Evolutionary conservation across 768 basidiomycete genomes (phyloP).

Genomic region (Xanthoconium stramineum): DNA sequence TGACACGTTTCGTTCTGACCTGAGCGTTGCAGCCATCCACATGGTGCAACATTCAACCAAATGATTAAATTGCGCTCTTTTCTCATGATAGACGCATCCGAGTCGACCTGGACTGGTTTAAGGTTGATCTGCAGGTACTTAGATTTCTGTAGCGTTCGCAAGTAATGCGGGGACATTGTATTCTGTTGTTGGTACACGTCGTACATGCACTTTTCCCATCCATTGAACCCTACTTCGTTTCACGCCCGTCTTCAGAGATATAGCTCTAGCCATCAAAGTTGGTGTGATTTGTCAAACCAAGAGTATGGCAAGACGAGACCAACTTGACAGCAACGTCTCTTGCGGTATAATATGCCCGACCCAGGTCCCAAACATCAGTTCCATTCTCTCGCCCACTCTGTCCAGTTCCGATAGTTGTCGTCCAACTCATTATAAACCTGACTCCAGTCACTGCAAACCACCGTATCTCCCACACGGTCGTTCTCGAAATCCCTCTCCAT

Average conservation of each 20-base stretch:
- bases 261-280: no score
- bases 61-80: neutral
- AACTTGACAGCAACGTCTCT: neutral
- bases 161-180: neutral
- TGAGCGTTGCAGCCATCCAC: conserved; percentile 2
- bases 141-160: no score
- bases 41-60: conserved; percentile 10
- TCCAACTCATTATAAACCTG: conserved; percentile 4
- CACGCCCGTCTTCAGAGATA: no score
- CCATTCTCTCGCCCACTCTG: conserved; percentile 10
- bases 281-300: no score
- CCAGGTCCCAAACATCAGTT: neutral
- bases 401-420: conserved; percentile 5
- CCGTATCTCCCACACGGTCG: conserved; percentile 10
- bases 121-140: neutral
- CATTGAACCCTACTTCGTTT: no score
- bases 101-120: neutral
- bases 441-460: conserved; percentile 13
- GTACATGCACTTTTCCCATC: neutral
- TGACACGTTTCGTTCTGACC: neutral
- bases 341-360: neutral
- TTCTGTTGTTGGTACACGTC: neutral
- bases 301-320: no score
- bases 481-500: conserved; percentile 11
- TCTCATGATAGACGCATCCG: neutral